These are phyloP conservation scores for Penicillium brasilianum DNA, from an alignment of 2,329 filamentous ascomycete genomes.

Conservation along the genomic window DNA sequence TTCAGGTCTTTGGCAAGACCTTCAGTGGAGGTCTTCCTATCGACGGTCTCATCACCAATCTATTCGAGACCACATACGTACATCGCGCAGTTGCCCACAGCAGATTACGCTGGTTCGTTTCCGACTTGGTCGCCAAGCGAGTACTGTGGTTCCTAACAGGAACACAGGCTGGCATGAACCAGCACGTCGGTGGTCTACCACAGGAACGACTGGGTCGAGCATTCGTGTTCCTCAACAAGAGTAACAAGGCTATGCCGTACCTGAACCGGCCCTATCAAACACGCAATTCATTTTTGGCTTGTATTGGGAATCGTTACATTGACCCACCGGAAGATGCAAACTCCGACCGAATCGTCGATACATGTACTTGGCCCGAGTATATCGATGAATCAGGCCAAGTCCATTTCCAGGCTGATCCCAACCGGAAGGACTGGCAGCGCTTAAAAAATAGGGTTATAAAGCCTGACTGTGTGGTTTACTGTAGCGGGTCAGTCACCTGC, in stretches of 20 bases:
- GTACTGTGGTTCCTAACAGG: slow-evolving; percentile 23
- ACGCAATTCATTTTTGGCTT: slow-evolving; percentile 19
- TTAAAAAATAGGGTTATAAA: slow-evolving; percentile 15
- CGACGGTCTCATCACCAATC: slow-evolving; percentile 22
- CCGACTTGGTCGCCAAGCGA: slow-evolving; percentile 22
- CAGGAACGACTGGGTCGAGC: slow-evolving; percentile 20
- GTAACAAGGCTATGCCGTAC: slow-evolving; percentile 25
- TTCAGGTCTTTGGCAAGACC: slow-evolving; percentile 21
- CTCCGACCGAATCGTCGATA: slow-evolving; percentile 21
- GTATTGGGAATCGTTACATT: slow-evolving; percentile 22
- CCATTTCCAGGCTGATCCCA: slow-evolving; percentile 16
- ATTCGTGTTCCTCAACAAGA: slow-evolving; percentile 24
- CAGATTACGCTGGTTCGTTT: slow-evolving; percentile 20
- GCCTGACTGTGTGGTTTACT: slow-evolving; percentile 22
- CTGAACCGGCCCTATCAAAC: slow-evolving; percentile 22
- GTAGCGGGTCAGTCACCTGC: slow-evolving; percentile 7
- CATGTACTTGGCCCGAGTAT: slow-evolving; percentile 23
- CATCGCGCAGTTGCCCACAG: slow-evolving; percentile 19
- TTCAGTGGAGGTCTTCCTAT: slow-evolving; percentile 22
- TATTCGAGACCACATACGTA: slow-evolving; percentile 23
- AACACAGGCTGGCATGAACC: slow-evolving; percentile 23
- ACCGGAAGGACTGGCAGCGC: slow-evolving; percentile 23
- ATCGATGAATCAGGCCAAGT: slow-evolving; percentile 19
- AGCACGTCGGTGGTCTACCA: slow-evolving; percentile 21
- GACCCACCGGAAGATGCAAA: slow-evolving; percentile 21